phyloP scores from a whole-genome alignment of 495 filamentous ascomycete genomes.

The Aspergillus incahuasiensis region DNA sequence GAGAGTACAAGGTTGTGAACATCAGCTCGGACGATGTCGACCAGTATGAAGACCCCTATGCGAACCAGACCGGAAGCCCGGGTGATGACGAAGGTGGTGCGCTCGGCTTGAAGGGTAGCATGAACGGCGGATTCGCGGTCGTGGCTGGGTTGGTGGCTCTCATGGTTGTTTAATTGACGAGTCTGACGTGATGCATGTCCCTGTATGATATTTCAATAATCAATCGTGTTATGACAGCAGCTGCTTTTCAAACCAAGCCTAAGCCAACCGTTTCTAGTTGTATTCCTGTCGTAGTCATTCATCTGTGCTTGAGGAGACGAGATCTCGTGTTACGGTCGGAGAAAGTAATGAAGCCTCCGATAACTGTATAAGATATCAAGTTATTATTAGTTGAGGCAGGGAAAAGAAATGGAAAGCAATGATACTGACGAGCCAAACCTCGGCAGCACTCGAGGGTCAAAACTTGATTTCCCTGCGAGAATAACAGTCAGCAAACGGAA shows the following conservation, averaged over 20 bases:
- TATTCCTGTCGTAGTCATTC: no score
- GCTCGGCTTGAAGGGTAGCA: not conserved
- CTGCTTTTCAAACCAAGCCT: not conserved
- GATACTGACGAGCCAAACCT: no score
- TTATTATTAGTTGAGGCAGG: no score
- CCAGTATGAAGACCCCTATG: conserved; percentile 4
- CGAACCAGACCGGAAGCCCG: not conserved
- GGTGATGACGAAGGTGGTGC: not conserved
- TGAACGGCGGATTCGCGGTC: not conserved
- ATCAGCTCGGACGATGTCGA: not conserved
- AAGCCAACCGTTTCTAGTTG: no score
- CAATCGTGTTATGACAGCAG: not conserved
- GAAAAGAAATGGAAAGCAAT: no score
- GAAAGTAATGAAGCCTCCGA: no score
- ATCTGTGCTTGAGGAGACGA: no score
- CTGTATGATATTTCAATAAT: not conserved
- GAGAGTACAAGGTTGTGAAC: conserved; percentile 1
- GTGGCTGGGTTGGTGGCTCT: not conserved
- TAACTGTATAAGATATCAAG: no score
- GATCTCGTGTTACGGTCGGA: no score
- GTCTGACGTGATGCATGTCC: not conserved
- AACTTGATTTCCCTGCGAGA: no score
- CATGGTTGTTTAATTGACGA: not conserved
- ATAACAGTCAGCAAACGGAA: no score
- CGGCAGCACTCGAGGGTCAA: no score